A percentile compares a stretch with the other conserved stretches of the same genome.
These are phyloP conservation scores for Pichia nanzhaoensis DNA, from an alignment of 805 yeast genomes.

Conservation along the genomic window DNA sequence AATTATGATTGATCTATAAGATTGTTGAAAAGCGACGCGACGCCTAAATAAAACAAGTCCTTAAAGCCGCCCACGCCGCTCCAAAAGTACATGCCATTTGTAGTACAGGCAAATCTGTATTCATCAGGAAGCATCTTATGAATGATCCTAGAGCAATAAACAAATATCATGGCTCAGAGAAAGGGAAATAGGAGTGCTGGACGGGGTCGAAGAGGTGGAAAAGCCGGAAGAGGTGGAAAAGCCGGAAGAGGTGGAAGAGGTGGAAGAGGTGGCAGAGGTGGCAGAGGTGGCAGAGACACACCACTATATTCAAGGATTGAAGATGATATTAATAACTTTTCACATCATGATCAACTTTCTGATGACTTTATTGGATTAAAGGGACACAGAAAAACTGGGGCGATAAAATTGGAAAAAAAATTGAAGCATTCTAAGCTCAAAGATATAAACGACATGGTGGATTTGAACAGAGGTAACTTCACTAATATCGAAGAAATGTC, in stretches of 20 bases:
- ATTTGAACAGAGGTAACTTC: constrained; percentile 12
- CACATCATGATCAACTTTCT: neutral
- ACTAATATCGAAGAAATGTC: constrained; percentile 12
- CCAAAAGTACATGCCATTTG: too few species aligned
- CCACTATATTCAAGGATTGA: neutral
- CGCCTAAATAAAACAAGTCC: too few species aligned
- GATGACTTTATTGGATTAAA: constrained; percentile 2
- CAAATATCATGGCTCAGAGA: neutral
- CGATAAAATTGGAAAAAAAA: constrained; percentile 4
- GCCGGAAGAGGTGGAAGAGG: constrained; percentile 24
- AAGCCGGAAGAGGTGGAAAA: neutral
- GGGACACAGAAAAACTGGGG: neutral
- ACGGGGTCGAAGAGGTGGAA: constrained; percentile 11
- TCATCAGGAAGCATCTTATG: too few species aligned
- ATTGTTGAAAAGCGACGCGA: too few species aligned
- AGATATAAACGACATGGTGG: constrained; percentile 12
- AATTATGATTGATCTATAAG: too few species aligned
- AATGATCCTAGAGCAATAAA: neutral
- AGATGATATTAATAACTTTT: constrained; percentile 6
- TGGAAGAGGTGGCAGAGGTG: constrained; percentile 19
- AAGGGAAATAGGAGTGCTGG: neutral
- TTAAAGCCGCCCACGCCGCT: too few species aligned
- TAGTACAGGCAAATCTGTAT: too few species aligned
- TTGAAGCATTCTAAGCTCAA: constrained; percentile 5
- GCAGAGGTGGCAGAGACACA: constrained; percentile 2